These are phyloP conservation scores for Sporobolomyces pararoseus DNA, from an alignment of 768 basidiomycete species.

Conservation along the genomic window DNA sequence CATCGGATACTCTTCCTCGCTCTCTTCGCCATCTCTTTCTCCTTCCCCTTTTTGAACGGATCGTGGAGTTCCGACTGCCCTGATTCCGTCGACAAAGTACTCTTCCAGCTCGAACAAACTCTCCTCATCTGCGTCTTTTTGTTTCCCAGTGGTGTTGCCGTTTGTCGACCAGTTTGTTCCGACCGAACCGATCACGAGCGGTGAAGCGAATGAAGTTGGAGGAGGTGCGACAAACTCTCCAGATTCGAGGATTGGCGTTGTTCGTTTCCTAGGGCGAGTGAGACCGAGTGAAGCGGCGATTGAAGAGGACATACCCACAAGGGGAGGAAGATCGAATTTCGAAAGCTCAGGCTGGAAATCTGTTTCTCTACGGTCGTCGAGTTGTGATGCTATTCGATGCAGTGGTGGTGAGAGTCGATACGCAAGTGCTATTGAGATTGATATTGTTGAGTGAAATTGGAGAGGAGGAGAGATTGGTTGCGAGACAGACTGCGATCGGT, in stretches of 20 bases:
- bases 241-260: constrained; percentile 19
- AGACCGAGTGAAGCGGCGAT: constrained; percentile 21
- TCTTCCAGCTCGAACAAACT: constrained; percentile 17
- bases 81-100: constrained; percentile 19
- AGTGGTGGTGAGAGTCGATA: neutral
- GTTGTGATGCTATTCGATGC: neutral
- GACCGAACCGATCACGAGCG: constrained; percentile 9
- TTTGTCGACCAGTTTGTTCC: constrained; percentile 3
- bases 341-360: neutral
- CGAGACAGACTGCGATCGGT: constrained; percentile 12
- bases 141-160: neutral
- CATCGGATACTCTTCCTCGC: constrained; percentile 14
- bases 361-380: neutral
- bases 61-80: constrained; percentile 8
- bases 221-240: constrained; percentile 18
- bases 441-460: neutral
- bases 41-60: neutral
- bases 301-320: constrained; percentile 3
- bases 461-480: neutral
- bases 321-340: neutral
- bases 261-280: constrained; percentile 12
- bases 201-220: constrained; percentile 16
- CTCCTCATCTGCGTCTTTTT: constrained; percentile 13
- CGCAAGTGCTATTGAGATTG: too few relatives aligned
- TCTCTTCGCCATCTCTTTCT: neutral